A percentile compares a stretch with the other conserved stretches of the same genome.
These are phyloP conservation scores for Agaricus subrufescens DNA, from an alignment of 768 basidiomycete genomes.

Conservation along the genomic window DNA sequence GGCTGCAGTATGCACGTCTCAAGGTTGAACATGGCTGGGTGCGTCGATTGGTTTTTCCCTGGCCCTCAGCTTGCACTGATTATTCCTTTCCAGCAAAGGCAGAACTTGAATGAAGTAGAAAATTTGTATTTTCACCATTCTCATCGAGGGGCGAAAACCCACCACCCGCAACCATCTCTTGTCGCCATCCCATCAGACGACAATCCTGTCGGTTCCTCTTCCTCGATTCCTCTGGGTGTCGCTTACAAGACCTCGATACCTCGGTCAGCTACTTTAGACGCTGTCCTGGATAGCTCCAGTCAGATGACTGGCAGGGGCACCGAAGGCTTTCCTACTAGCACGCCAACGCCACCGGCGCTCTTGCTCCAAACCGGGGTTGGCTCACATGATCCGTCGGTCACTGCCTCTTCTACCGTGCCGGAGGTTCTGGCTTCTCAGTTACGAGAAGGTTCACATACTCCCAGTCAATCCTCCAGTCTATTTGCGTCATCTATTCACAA, in stretches of 20 bases:
- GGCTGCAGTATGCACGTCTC: constrained; percentile 70
- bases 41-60: constrained; percentile 18
- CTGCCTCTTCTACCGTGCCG: neutral
- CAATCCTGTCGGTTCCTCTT: neutral
- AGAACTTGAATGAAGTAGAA: constrained; percentile 77
- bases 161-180: neutral
- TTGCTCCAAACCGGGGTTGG: neutral
- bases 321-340: neutral
- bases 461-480: neutral
- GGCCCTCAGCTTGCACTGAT: neutral
- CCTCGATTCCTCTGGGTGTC: neutral
- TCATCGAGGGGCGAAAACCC: constrained; percentile 37
- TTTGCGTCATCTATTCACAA: neutral
- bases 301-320: neutral
- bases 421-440: neutral
- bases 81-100: constrained; percentile 51
- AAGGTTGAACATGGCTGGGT: constrained; percentile 86
- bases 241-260: neutral
- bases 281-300: neutral
- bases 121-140: constrained; percentile 79
- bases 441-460: neutral
- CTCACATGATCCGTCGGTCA: neutral
- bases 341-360: neutral
- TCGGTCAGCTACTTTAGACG: neutral
- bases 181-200: neutral